Evolutionary conservation across 139 green algal species (phyloP).

Genomic region (Chlorokybus atmophyticus): DNA sequence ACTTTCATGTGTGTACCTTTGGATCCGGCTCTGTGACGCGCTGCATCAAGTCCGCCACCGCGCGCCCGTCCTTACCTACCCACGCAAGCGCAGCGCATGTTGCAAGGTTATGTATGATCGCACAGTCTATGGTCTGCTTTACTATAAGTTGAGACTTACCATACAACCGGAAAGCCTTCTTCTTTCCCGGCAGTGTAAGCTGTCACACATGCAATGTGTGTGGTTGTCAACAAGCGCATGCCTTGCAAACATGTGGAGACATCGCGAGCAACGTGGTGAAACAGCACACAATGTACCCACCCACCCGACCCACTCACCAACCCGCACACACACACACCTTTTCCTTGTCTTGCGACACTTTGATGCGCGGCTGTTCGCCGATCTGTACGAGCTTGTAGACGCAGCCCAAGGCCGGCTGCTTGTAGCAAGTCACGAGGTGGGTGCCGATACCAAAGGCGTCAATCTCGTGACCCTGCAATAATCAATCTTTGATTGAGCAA

Average conservation of each 20-base stretch:
- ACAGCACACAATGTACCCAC: neutral
- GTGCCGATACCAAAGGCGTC: constrained; percentile 35
- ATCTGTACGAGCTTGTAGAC: constrained; percentile 41
- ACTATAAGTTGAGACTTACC: no score
- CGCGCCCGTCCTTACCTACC: no score
- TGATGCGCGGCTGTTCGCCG: constrained; percentile 29
- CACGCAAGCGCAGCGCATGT: no score
- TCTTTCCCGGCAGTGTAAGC: neutral
- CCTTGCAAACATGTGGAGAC: neutral
- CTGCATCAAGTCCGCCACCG: no score
- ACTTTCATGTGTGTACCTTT: no score
- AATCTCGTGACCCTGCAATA: constrained; percentile 31
- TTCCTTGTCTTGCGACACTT: constrained; percentile 27
- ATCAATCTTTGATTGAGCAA: no score
- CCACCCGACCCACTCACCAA: neutral
- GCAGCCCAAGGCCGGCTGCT: constrained; percentile 29
- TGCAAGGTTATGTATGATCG: no score
- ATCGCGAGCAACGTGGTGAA: neutral
- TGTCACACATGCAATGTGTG: neutral
- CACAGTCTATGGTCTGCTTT: no score
- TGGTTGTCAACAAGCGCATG: neutral
- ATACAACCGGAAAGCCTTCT: neutral
- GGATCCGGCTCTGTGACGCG: no score
- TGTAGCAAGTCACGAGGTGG: constrained; percentile 32
- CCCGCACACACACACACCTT: constrained; percentile 15